Conservation (phyloP, 371 early-diverging fungal genomes). For the Mucor lusitanicus region DNA sequence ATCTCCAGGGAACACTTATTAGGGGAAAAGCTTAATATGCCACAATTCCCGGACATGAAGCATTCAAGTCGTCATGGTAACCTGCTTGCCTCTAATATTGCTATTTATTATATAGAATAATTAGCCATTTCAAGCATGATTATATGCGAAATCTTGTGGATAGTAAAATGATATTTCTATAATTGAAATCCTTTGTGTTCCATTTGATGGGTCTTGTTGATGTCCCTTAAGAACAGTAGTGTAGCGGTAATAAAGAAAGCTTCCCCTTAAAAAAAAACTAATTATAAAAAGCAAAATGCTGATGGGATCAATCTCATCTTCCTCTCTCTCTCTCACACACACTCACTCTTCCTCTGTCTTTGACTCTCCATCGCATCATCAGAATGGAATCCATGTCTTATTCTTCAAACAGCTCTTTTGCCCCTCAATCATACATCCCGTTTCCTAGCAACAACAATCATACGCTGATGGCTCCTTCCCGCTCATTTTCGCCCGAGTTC, state of each 20-base stretch:
- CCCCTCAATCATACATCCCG: background rate
- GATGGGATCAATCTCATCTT: background rate
- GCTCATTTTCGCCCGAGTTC: conserved; percentile 8
- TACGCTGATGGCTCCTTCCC: background rate
- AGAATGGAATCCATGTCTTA: conserved; percentile 2
- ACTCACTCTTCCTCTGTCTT: background rate
- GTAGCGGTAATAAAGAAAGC: background rate
- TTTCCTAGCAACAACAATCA: background rate
- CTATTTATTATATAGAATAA: background rate
- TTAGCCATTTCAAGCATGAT: background rate
- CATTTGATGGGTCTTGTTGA: background rate
- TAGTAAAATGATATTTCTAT: background rate
- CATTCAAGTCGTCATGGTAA: background rate
- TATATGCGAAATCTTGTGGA: background rate
- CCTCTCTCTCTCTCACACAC: background rate
- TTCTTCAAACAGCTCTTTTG: background rate
- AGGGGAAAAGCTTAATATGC: conserved; percentile 3
- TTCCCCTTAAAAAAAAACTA: conserved; percentile 1
- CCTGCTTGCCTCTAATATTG: background rate
- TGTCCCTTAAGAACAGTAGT: background rate
- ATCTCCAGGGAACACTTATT: background rate
- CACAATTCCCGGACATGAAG: conserved; percentile 8
- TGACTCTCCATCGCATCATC: background rate
- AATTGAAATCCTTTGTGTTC: conserved; percentile 1
- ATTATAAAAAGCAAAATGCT: background rate